A percentile compares a stretch with the other conserved stretches of the same genome.
Conservation (phyloP, 768 basidiomycete species). For the Exidia glandulosa region DNA sequence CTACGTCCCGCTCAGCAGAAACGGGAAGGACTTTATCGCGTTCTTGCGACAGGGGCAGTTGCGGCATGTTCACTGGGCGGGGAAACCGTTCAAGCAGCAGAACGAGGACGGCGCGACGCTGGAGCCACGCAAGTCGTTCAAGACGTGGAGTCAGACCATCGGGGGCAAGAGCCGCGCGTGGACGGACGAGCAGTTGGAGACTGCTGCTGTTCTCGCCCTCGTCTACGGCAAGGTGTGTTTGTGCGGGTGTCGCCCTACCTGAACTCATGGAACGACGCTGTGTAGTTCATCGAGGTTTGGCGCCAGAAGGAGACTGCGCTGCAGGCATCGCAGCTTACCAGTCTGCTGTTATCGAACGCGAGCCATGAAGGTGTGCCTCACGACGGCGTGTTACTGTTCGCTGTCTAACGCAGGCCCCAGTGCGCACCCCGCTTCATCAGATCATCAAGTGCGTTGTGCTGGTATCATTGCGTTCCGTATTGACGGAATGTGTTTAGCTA, state of each 20-base stretch:
- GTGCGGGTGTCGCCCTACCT: too few relatives aligned
- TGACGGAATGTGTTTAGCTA: conserved; percentile 31
- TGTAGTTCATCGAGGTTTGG: conserved; percentile 80
- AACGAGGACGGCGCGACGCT: conserved; percentile 29
- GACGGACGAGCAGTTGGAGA: conserved; percentile 78
- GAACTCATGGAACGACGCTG: background rate
- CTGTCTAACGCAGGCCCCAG: conserved; percentile 23
- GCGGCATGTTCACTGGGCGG: conserved; percentile 68
- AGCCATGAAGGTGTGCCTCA: conserved; percentile 57
- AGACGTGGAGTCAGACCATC: conserved; percentile 63
- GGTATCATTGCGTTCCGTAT: background rate
- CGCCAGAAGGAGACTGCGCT: conserved; percentile 67
- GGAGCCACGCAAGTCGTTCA: conserved; percentile 69
- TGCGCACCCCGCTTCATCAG: conserved; percentile 68
- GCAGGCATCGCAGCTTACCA: conserved; percentile 61
- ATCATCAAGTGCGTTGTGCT: conserved; percentile 56
- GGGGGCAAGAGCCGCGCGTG: conserved; percentile 56
- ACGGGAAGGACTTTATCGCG: conserved; percentile 71
- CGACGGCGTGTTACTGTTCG: background rate
- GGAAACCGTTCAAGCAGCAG: conserved; percentile 46
- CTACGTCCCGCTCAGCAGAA: conserved; percentile 60
- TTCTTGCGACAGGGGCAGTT: conserved; percentile 69
- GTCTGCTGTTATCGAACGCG: conserved; percentile 66
- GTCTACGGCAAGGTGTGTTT: conserved; percentile 60
- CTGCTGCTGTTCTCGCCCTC: conserved; percentile 64